Conservation (phyloP, 768 basidiomycete genomes). For the Lactarius pseudohatsudake region DNA sequence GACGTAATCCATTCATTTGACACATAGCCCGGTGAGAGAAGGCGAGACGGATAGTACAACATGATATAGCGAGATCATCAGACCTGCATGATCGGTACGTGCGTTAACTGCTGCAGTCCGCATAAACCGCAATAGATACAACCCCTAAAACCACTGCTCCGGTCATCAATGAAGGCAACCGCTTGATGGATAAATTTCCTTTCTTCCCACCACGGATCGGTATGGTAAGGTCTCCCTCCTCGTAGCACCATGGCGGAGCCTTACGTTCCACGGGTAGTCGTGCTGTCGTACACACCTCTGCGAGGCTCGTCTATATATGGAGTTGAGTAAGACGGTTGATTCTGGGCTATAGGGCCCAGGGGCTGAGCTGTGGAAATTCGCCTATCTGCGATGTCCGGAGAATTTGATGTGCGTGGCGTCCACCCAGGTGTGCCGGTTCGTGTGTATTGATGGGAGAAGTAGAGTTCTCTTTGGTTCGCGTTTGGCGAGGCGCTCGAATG, state of each 20-base stretch:
- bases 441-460: slow-evolving; percentile 14
- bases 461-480: slow-evolving; percentile 12
- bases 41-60: slow-evolving; percentile 21
- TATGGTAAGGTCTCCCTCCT: not conserved
- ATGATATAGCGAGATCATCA: slow-evolving; percentile 12
- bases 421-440: slow-evolving; percentile 16
- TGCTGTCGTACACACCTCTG: slow-evolving; percentile 12
- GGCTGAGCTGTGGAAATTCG: slow-evolving; percentile 13
- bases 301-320: slow-evolving; percentile 15
- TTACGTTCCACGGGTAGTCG: slow-evolving; percentile 8
- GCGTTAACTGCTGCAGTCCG: slow-evolving; percentile 1
- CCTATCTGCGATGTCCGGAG: slow-evolving; percentile 16
- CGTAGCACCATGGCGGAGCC: too few species aligned
- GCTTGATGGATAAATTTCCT: not conserved
- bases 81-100: slow-evolving; percentile 17
- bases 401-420: slow-evolving; percentile 15
- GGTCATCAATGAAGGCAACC: not conserved
- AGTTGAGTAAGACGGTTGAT: slow-evolving; percentile 12
- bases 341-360: slow-evolving; percentile 10
- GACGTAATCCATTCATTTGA: slow-evolving; percentile 3
- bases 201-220: slow-evolving; percentile 1
- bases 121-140: slow-evolving; percentile 4
- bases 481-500: slow-evolving; percentile 7
- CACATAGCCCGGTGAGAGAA: not conserved
- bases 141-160: slow-evolving; percentile 2